phyloP scores from a whole-genome alignment of 495 filamentous ascomycete genomes.

The Chaetomidium leptoderma region DNA sequence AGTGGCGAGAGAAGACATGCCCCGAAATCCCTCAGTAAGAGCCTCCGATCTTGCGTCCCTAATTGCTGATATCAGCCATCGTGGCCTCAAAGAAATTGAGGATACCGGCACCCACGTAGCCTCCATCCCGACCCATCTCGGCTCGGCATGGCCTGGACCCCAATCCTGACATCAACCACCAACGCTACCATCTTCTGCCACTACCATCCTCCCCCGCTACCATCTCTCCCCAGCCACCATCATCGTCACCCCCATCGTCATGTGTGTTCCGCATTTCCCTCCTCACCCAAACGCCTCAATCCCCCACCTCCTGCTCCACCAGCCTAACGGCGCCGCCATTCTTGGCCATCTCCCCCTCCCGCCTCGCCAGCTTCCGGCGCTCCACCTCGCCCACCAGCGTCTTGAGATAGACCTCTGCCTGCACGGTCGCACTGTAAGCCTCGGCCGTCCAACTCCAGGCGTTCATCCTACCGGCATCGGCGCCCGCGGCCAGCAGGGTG shows the following conservation, averaged over 20 bases:
- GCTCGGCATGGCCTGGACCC: no score
- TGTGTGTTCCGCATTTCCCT: neutral
- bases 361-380: conserved; percentile 33
- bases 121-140: no score
- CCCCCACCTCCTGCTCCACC: conserved; percentile 19
- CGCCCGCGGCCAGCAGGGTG: conserved; percentile 61
- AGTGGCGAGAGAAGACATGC: no score
- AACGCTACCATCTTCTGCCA: no score
- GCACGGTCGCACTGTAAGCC: conserved; percentile 65
- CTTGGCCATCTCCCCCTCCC: conserved; percentile 29
- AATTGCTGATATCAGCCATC: no score
- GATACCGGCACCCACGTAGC: no score
- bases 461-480: conserved; percentile 61
- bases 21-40: no score
- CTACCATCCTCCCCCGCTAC: no score
- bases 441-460: conserved; percentile 67
- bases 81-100: no score
- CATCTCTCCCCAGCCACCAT: neutral
- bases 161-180: no score
- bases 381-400: conserved; percentile 57
- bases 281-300: conserved; percentile 4
- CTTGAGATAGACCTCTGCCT: conserved; percentile 72
- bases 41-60: no score
- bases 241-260: neutral
- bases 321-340: conserved; percentile 12